These are phyloP conservation scores for Cokeromyces recurvatus DNA, from an alignment of 371 early-diverging fungal genomes.

Conservation along the genomic window DNA sequence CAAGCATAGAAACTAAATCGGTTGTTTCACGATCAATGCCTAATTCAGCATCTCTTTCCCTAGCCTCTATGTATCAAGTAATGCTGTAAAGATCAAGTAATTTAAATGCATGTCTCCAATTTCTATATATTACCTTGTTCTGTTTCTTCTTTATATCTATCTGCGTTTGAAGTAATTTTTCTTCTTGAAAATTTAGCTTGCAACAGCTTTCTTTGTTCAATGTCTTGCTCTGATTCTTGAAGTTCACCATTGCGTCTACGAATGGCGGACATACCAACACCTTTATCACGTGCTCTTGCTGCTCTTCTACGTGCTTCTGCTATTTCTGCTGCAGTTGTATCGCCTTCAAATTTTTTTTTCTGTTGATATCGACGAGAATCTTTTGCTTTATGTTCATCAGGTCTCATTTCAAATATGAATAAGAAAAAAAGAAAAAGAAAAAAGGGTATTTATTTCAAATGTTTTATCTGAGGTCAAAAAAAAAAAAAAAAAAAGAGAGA, in stretches of 20 bases:
- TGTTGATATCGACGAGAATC: slow-evolving; percentile 42
- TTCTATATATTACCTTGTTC: slow-evolving; percentile 20
- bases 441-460: too few relatives aligned
- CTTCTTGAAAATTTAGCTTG: slow-evolving; percentile 30
- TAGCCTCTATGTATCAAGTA: slow-evolving; percentile 16
- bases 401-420: too few relatives aligned
- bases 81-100: too few relatives aligned
- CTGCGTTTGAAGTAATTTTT: slow-evolving; percentile 27
- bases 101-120: too few relatives aligned
- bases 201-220: slow-evolving; percentile 7
- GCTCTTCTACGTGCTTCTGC: slow-evolving; percentile 29
- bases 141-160: slow-evolving; percentile 37
- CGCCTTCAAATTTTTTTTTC: slow-evolving; percentile 36
- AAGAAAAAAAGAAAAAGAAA: too few relatives aligned
- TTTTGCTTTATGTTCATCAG: slow-evolving; percentile 44
- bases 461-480: too few relatives aligned
- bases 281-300: slow-evolving; percentile 29
- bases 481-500: too few relatives aligned
- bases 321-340: slow-evolving; percentile 32
- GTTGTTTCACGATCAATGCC: slow-evolving; percentile 52
- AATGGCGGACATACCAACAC: slow-evolving; percentile 34
- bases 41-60: slow-evolving; percentile 36
- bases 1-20: slow-evolving; percentile 36
- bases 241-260: slow-evolving; percentile 38
- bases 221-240: slow-evolving; percentile 16